These are phyloP conservation scores for Picocystis salinarum DNA, from an alignment of 139 green algal species.

Conservation along the genomic window DNA sequence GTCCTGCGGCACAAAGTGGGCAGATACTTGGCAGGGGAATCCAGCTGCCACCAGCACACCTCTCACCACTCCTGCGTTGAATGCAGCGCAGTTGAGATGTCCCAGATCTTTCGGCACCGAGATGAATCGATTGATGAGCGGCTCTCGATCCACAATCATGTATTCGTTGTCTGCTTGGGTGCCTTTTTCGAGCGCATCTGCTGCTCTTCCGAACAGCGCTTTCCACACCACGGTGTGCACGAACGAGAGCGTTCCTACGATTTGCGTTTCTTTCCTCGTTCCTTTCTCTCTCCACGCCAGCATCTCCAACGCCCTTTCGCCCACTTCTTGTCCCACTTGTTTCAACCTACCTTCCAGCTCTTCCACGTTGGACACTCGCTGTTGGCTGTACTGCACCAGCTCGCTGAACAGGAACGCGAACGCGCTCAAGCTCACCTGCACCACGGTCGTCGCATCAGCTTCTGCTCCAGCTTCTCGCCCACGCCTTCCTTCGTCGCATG, in stretches of 20 bases:
- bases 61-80: constrained; percentile 78
- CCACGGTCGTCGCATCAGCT: too few species aligned
- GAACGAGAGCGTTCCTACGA: constrained; percentile 81
- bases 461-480: too few species aligned
- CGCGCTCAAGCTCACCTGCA: constrained; percentile 64
- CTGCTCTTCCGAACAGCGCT: constrained; percentile 75
- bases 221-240: constrained; percentile 78
- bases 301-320: constrained; percentile 66
- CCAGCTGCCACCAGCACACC: constrained; percentile 72
- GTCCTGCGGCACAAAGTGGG: background rate
- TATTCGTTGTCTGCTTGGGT: constrained; percentile 85
- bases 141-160: constrained; percentile 84
- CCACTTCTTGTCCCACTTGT: constrained; percentile 58
- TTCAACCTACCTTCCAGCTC: constrained; percentile 84
- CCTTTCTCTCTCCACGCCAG: constrained; percentile 56
- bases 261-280: constrained; percentile 32
- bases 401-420: constrained; percentile 91
- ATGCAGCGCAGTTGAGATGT: constrained; percentile 66
- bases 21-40: constrained; percentile 45
- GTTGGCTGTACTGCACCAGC: constrained; percentile 83
- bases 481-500: too few species aligned
- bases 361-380: constrained; percentile 52
- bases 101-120: constrained; percentile 77
- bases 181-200: constrained; percentile 85
- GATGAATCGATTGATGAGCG: constrained; percentile 68